Base-by-base conservation (phyloP, 768 basidiomycete species). In the Termitomyces sp. region DNA sequence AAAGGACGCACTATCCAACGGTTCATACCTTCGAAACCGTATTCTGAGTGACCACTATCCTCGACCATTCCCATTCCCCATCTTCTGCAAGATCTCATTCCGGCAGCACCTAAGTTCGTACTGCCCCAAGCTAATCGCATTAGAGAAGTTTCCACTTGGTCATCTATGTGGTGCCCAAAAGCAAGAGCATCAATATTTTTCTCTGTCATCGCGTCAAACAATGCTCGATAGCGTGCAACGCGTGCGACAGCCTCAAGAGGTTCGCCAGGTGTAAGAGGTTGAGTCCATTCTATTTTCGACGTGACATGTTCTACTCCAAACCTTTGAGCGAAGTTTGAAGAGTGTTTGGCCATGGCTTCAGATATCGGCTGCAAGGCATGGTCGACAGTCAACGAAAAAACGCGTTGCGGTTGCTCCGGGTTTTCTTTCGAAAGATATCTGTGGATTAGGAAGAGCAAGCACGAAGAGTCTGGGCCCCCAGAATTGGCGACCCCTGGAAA, bases 381-480 rank as follows among this genome's bases (percentile, higher is more conserved):
- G 62, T 87, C 77, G 51, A 93, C 76, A 58, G 86, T 82, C 7
- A 92, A 37, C 1, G 90, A 89, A 5, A 84, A 56, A 5, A 85
- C 59, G 14, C 64, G 65, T 2, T 55, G 43, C 6, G 72, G 69
- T 42, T 37, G n/a, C 58, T 35, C 43, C 31, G 53, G 35, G 42
- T 47, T 11, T 35, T 59, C 42, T 14, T 68, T 67, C 29, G 68
- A 63, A 38, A 85, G 61, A 27, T 80, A 68, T 25, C 75, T 73
- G 38, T 82, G 65, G 37, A 92, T 71, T 14, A 93, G 80, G 63
- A 84, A 90, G 16, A 92, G 75, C 5, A 94, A 75, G 67, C 88
- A 90, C 0, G 86, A 84, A 3, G 92, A 94, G 68, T 94, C 92
- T 10, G 90, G 82, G 2, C 92, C 92, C 7, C 88, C 92, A 11